Conservation (phyloP, 495 filamentous ascomycete genomes). For the Talaromyces liani region DNA sequence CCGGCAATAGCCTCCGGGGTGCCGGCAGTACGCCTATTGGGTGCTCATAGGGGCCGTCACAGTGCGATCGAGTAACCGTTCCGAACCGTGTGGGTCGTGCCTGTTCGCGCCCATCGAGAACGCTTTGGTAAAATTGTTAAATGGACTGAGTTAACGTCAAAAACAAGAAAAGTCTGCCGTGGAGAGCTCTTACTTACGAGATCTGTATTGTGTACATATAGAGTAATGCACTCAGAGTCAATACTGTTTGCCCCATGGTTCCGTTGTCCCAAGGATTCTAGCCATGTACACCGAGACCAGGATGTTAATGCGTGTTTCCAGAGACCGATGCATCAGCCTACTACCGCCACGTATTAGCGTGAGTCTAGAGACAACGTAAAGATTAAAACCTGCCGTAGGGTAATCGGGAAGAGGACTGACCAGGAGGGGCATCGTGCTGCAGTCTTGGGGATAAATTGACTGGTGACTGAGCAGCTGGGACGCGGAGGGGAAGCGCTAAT, state of each 20-base stretch:
- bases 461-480: neutral
- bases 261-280: neutral
- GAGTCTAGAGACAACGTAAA: neutral
- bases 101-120: neutral
- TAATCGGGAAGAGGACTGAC: neutral
- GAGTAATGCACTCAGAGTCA: too few species aligned
- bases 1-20: conserved; percentile 2
- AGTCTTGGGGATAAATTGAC: neutral
- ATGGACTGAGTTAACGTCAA: neutral
- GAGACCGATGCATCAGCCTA: neutral
- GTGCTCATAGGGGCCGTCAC: neutral
- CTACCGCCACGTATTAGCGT: neutral
- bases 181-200: neutral
- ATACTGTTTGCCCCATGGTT: neutral
- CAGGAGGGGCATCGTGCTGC: neutral
- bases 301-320: neutral
- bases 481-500: conserved; percentile 1
- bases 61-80: neutral
- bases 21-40: conserved; percentile 4
- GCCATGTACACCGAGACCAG: neutral
- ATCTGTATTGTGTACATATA: neutral
- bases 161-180: neutral
- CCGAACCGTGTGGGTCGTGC: neutral
- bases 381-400: neutral
- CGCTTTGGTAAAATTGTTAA: neutral